Conservation (phyloP, 176 grass and related monocot species). For the Melocanna baccifera region DNA sequence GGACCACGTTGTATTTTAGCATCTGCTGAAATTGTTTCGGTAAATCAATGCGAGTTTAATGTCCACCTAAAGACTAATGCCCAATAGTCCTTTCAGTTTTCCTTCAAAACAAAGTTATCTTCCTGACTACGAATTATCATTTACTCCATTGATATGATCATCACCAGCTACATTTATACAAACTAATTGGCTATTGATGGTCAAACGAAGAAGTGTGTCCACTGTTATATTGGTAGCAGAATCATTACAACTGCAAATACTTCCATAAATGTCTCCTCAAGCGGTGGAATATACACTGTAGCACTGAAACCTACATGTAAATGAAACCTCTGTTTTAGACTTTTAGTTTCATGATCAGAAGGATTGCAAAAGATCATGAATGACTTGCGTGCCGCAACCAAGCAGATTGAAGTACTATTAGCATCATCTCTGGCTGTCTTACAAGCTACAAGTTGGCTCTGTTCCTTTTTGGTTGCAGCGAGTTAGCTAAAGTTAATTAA, state of each 20-base stretch:
- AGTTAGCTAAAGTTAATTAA: neutral
- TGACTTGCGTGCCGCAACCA: neutral
- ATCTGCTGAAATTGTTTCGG: neutral
- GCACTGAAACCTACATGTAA: slow-evolving; percentile 19
- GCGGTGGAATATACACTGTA: neutral
- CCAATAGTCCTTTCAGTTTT: neutral
- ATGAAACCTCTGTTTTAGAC: slow-evolving; percentile 19
- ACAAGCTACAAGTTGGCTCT: neutral
- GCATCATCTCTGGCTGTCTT: neutral
- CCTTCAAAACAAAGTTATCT: neutral
- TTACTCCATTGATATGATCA: neutral
- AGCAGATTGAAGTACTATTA: neutral
- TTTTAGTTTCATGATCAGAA: neutral
- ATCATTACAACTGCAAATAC: slow-evolving; percentile 8
- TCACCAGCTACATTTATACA: slow-evolving; percentile 15
- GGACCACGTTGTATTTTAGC: slow-evolving; percentile 7
- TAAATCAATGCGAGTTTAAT: neutral
- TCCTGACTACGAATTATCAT: neutral
- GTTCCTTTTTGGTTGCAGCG: neutral
- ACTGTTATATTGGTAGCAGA: neutral
- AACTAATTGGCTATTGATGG: neutral
- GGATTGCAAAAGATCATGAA: neutral
- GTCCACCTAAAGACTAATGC: neutral
- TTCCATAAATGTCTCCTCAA: neutral
- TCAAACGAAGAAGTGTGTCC: neutral